phyloP scores from a whole-genome alignment of 2,329 filamentous ascomycete genomes.

The Colletotrichum destructivum region DNA sequence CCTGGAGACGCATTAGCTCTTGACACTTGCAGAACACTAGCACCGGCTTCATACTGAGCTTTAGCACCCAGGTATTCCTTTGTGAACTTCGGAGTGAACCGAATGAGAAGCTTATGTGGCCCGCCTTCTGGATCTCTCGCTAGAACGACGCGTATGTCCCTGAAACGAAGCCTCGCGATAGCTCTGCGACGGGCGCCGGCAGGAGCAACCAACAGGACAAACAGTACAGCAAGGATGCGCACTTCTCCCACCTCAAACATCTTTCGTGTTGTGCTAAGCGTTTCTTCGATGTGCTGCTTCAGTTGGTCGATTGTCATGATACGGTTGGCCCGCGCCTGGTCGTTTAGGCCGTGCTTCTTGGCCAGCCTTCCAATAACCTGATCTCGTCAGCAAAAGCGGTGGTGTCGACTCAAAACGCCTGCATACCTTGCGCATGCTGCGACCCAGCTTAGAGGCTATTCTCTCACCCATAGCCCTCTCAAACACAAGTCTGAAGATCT shows the following conservation, averaged over 20 bases:
- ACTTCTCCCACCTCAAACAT: not conserved
- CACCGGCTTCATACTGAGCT: not conserved
- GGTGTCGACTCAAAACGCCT: not conserved
- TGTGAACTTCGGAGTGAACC: not conserved
- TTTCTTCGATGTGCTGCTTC: not conserved
- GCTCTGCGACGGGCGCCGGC: not conserved
- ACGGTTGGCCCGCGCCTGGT: not conserved
- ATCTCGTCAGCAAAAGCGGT: not conserved
- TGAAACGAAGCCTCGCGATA: not conserved
- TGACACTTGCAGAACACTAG: not conserved
- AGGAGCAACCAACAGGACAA: not conserved
- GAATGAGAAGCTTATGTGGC: not conserved
- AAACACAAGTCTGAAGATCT: conserved; percentile 11
- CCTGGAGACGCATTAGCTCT: not conserved
- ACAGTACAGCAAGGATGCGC: not conserved
- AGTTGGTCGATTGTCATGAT: conserved; percentile 7
- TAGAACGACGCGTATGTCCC: not conserved
- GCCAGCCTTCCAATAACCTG: not conserved
- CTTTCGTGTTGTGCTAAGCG: not conserved
- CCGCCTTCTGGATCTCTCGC: not conserved
- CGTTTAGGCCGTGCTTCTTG: not conserved
- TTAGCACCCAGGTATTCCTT: conserved; percentile 7
- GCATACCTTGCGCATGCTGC: not conserved
- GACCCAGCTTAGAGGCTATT: not conserved
- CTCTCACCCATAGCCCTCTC: conserved; percentile 4